These are phyloP conservation scores for Insectozyma bohioensis DNA, from an alignment of 1,139 yeast genomes.

Conservation along the genomic window DNA sequence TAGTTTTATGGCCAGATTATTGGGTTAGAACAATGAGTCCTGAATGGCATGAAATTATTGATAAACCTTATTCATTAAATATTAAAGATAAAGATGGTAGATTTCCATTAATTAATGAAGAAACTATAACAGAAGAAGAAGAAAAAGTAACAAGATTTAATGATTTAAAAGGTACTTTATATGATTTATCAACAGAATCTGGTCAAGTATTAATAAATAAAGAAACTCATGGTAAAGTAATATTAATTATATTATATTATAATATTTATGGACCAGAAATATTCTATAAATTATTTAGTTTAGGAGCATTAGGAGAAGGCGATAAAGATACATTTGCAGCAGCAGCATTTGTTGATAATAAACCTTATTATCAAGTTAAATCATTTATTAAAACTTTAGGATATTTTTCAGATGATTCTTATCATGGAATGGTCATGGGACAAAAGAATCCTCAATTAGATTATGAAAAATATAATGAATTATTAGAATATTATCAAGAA, in stretches of 20 bases:
- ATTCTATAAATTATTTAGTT: slow-evolving; percentile 55
- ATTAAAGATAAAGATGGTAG: slow-evolving; percentile 24
- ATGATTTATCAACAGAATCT: slow-evolving; percentile 60
- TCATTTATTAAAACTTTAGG: slow-evolving; percentile 27
- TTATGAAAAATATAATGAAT: slow-evolving; percentile 15
- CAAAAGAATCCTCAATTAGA: slow-evolving; percentile 29
- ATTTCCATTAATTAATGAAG: slow-evolving; percentile 16
- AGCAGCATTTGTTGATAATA: slow-evolving; percentile 44
- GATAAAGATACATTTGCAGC: slow-evolving; percentile 65
- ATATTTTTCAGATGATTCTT: slow-evolving; percentile 17
- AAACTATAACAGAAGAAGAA: slow-evolving; percentile 10
- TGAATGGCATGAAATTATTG: slow-evolving; percentile 63
- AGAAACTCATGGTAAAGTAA: slow-evolving; percentile 50
- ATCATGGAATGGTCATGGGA: slow-evolving; percentile 33
- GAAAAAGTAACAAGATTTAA: slow-evolving; percentile 32
- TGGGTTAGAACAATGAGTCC: slow-evolving; percentile 79
- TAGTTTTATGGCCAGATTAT: slow-evolving; percentile 80
- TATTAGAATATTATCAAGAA: slow-evolving; percentile 5
- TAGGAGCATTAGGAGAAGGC: slow-evolving; percentile 64
- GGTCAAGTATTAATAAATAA: slow-evolving; percentile 60
- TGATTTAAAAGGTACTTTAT: slow-evolving; percentile 55
- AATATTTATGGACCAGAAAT: slow-evolving; percentile 57
- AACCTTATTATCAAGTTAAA: slow-evolving; percentile 49
- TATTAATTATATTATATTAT: slow-evolving; percentile 53
- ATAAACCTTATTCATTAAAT: slow-evolving; percentile 27